Evolutionary conservation across 345 rosid species (phyloP).

Genomic region (Populus alba): DNA sequence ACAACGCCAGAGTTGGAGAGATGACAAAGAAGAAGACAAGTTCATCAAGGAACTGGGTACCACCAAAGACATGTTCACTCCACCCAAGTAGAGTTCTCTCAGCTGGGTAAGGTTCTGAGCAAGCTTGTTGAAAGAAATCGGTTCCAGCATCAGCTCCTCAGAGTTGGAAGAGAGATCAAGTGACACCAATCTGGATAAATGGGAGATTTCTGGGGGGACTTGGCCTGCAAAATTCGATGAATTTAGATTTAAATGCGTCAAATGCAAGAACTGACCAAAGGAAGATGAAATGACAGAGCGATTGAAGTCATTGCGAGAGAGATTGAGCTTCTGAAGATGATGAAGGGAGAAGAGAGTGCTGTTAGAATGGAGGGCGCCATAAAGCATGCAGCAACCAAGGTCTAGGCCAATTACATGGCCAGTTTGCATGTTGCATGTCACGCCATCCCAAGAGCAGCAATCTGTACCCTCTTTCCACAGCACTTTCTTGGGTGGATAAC

Average conservation of each 20-base stretch:
- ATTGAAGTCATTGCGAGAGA: constrained; percentile 25
- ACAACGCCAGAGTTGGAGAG: not conserved
- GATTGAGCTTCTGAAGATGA: constrained; percentile 14
- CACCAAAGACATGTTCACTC: constrained; percentile 1
- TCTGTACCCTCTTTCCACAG: no score
- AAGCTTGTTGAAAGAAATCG: not conserved
- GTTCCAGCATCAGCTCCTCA: not conserved
- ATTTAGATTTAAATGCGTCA: constrained; percentile 17
- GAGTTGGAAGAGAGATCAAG: not conserved
- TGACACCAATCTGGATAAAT: not conserved
- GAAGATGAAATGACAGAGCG: not conserved
- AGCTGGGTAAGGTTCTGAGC: not conserved
- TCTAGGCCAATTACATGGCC: no score
- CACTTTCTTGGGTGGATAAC: no score
- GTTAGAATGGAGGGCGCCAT: no score
- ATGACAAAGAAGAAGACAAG: constrained; percentile 11
- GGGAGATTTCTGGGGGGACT: constrained; percentile 1
- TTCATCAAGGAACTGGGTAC: not conserved
- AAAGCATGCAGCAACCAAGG: no score
- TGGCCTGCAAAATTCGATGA: not conserved
- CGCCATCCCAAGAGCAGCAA: no score
- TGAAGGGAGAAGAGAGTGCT: no score
- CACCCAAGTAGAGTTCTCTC: not conserved
- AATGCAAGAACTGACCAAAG: not conserved
- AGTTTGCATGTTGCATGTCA: no score